phyloP scores from a whole-genome alignment of 257 asterid genomes.

The Lycium barbarum region DNA sequence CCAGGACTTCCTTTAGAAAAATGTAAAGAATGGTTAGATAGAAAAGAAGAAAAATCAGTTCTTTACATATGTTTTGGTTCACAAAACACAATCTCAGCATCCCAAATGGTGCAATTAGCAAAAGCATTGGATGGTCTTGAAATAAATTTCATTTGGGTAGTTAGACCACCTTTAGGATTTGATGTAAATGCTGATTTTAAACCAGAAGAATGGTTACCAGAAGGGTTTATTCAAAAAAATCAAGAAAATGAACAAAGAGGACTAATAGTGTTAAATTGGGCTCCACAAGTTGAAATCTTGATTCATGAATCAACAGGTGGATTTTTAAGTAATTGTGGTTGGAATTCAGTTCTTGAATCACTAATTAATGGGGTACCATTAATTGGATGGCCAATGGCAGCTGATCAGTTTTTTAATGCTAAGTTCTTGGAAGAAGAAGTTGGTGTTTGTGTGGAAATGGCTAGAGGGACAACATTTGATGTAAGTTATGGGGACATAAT shows the following conservation, averaged over 20 bases:
- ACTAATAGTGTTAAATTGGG: conserved; percentile 51
- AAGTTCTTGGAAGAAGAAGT: conserved; percentile 52
- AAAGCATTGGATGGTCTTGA: conserved; percentile 41
- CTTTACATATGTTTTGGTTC: conserved; percentile 55
- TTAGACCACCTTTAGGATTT: conserved; percentile 54
- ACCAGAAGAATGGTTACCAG: conserved; percentile 66
- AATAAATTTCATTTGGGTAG: conserved; percentile 44
- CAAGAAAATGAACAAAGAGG: conserved; percentile 43
- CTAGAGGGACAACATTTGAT: conserved; percentile 55
- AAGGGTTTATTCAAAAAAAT: conserved; percentile 45
- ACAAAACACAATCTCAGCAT: conserved; percentile 41
- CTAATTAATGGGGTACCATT: conserved; percentile 56
- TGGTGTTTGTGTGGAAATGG: conserved; percentile 63
- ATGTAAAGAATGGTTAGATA: too few species aligned
- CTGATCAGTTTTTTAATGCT: conserved; percentile 65
- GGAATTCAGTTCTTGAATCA: conserved; percentile 70
- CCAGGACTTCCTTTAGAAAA: too few species aligned
- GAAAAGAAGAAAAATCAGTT: conserved; percentile 41
- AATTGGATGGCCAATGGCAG: conserved; percentile 67
- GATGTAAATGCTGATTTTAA: conserved; percentile 47
- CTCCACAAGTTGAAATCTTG: conserved; percentile 63
- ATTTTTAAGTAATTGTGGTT: conserved; percentile 61
- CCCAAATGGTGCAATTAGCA: conserved; percentile 44
- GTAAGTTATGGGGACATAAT: conserved; percentile 51
- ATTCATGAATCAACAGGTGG: conserved; percentile 52